These are phyloP conservation scores for Mucor irregularis DNA, from an alignment of 371 early-diverging fungal species.

Conservation along the genomic window DNA sequence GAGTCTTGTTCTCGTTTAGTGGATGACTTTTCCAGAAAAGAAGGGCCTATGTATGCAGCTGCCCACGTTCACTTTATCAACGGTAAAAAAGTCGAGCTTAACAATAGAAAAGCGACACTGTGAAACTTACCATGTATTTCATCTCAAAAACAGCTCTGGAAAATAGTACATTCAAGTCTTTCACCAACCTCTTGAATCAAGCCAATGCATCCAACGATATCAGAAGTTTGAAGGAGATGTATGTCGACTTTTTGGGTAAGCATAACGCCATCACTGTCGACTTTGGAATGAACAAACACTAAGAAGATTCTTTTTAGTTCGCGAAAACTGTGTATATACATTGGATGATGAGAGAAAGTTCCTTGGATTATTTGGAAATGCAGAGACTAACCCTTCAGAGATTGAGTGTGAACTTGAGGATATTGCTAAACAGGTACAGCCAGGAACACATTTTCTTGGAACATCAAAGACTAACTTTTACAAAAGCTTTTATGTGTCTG, in stretches of 20 bases:
- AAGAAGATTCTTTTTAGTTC: conserved; percentile 43
- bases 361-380: conserved; percentile 56
- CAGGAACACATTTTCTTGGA: not conserved
- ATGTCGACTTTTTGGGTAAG: conserved; percentile 71
- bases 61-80: conserved; percentile 83
- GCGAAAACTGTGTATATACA: conserved; percentile 81
- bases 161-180: conserved; percentile 44
- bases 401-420: conserved; percentile 67
- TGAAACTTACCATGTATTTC: not conserved
- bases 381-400: conserved; percentile 27
- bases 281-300: conserved; percentile 12
- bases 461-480: not conserved
- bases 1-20: conserved; percentile 78
- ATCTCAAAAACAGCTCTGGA: conserved; percentile 15
- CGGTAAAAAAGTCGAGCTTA: conserved; percentile 37
- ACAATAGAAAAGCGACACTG: not conserved
- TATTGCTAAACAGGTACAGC: conserved; percentile 69
- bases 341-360: conserved; percentile 72
- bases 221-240: conserved; percentile 69
- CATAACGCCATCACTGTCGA: too few relatives aligned
- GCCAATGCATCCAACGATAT: conserved; percentile 57
- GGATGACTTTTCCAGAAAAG: conserved; percentile 69
- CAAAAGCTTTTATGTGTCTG: conserved; percentile 76
- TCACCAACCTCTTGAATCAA: conserved; percentile 46
- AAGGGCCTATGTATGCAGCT: conserved; percentile 70